Evolutionary conservation across 2,329 filamentous ascomycete species (phyloP).

Genomic region (Neocucurbitaria cava): DNA sequence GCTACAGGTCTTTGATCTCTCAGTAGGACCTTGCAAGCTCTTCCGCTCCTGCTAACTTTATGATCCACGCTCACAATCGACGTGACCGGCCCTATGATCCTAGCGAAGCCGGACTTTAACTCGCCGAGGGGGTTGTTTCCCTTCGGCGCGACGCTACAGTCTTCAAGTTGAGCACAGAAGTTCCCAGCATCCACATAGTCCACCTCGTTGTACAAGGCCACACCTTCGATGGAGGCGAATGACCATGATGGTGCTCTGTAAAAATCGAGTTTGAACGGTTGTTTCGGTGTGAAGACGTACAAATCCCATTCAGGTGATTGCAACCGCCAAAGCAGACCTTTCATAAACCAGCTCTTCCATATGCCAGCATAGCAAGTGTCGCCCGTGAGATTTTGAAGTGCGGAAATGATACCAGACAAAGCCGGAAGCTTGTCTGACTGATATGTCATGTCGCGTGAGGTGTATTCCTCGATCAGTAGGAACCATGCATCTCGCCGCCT

Average conservation of each 20-base stretch:
- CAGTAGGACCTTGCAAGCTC: too few relatives aligned
- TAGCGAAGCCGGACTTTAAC: conserved; percentile 7
- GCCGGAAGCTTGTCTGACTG: conserved; percentile 15
- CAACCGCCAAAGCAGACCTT: conserved; percentile 16
- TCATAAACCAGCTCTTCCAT: conserved; percentile 8
- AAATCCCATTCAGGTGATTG: too few relatives aligned
- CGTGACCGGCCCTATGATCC: conserved; percentile 3
- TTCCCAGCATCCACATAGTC: neutral
- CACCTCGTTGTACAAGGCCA: conserved; percentile 1
- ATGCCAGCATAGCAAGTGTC: conserved; percentile 12
- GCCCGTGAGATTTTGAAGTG: conserved; percentile 7
- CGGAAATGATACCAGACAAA: conserved; percentile 5
- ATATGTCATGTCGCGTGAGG: conserved; percentile 12
- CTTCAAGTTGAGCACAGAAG: conserved; percentile 2
- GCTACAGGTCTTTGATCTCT: too few relatives aligned
- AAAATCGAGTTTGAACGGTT: neutral
- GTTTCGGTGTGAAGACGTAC: conserved; percentile 3
- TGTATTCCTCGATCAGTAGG: conserved; percentile 8
- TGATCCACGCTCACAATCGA: too few relatives aligned
- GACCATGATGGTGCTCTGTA: conserved; percentile 17
- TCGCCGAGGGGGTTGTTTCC: conserved; percentile 14
- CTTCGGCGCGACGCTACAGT: conserved; percentile 4
- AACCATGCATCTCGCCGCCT: too few relatives aligned
- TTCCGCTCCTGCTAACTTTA: too few relatives aligned
- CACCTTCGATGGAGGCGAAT: conserved; percentile 5